Conservation (phyloP, 495 filamentous ascomycete species). For the Penicillium chermesinum region DNA sequence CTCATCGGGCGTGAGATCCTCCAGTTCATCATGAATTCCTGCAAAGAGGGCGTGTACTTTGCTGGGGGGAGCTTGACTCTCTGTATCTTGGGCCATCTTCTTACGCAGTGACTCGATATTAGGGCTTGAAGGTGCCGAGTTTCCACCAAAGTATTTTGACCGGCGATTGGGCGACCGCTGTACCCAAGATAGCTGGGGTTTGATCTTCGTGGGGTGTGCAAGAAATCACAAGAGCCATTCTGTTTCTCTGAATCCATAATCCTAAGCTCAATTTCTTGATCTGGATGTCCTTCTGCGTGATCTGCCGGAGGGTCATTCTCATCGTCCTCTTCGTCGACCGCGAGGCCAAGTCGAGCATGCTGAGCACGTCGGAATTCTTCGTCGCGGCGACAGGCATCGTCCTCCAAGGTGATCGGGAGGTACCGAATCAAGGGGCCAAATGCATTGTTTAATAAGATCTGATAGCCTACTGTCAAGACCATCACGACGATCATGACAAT, state of each 20-base stretch:
- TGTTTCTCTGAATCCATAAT: conserved; percentile 38
- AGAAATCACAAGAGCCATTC: conserved; percentile 10
- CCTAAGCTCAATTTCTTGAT: conserved; percentile 57
- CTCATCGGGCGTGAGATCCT: conserved; percentile 89
- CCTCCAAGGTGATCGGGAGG: conserved; percentile 91
- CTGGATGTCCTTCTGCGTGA: conserved; percentile 13
- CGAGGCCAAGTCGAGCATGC: conserved; percentile 49
- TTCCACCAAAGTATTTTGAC: conserved; percentile 38
- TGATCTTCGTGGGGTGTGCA: conserved; percentile 16
- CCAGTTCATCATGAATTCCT: conserved; percentile 83
- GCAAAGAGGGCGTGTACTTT: conserved; percentile 75
- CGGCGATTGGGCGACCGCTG: conserved; percentile 34
- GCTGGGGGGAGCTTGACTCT: conserved; percentile 56
- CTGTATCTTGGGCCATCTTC: conserved; percentile 48
- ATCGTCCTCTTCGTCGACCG: conserved; percentile 35
- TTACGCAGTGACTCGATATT: conserved; percentile 33
- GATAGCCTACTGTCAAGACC: conserved; percentile 70
- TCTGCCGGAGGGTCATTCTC: conserved; percentile 4
- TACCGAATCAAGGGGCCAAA: conserved; percentile 85
- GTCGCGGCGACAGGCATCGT: conserved; percentile 84
- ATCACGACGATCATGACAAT: conserved; percentile 82
- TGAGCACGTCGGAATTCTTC: conserved; percentile 80
- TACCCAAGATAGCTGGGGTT: conserved; percentile 38
- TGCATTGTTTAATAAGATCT: conserved; percentile 74
- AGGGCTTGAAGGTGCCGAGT: conserved; percentile 28